phyloP scores from a whole-genome alignment of 768 basidiomycete genomes.

The Xanthoconium stramineum region DNA sequence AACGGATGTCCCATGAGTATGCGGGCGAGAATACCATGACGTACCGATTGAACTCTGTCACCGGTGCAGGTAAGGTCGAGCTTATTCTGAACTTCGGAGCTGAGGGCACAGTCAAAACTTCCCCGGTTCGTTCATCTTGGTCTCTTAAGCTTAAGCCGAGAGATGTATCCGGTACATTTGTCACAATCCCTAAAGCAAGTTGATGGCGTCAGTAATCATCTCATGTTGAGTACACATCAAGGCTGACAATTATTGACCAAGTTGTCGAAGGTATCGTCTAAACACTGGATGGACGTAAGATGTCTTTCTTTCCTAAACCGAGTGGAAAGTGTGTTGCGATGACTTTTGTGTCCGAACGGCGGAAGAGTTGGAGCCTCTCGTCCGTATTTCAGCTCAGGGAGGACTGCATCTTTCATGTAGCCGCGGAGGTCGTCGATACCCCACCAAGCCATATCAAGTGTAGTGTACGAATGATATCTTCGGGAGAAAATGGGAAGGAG shows the following conservation, averaged over 20 bases:
- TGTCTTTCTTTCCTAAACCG: constrained; percentile 33
- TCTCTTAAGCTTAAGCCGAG: constrained; percentile 22
- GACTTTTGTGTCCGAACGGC: constrained; percentile 33
- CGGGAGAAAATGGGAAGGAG: not conserved
- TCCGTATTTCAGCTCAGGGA: constrained; percentile 32
- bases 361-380: constrained; percentile 14
- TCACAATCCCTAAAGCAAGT: constrained; percentile 21
- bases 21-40: not conserved
- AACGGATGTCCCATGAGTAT: not conserved
- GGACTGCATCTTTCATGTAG: constrained; percentile 33
- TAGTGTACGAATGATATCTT: not conserved
- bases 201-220: constrained; percentile 1
- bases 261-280: constrained; percentile 26
- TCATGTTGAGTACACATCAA: not conserved
- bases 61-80: constrained; percentile 26
- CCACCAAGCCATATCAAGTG: constrained; percentile 23
- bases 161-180: constrained; percentile 29
- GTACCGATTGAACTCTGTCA: constrained; percentile 32
- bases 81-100: constrained; percentile 27
- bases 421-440: constrained; percentile 33
- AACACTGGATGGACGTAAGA: constrained; percentile 27
- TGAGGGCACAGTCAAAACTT: constrained; percentile 32
- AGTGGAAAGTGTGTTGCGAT: constrained; percentile 33
- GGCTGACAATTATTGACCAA: constrained; percentile 29
- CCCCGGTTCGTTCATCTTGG: constrained; percentile 27